These are phyloP conservation scores for Murraya koenigii DNA, from an alignment of 345 rosid species.

Conservation along the genomic window DNA sequence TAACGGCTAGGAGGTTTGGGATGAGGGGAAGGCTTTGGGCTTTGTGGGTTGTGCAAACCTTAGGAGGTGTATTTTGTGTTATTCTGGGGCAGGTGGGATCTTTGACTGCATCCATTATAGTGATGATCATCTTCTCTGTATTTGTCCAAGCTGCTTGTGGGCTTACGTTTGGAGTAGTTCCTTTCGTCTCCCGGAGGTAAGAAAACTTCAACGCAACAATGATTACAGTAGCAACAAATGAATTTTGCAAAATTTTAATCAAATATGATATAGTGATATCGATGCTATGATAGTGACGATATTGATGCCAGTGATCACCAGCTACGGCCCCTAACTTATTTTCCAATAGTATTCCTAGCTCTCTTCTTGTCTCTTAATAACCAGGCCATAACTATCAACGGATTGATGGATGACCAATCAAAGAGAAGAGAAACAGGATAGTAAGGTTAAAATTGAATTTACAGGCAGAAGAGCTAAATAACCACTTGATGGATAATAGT, in stretches of 20 bases:
- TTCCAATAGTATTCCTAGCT: no score
- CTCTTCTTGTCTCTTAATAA: not conserved
- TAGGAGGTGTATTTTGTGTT: slow-evolving; percentile 69
- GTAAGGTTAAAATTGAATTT: no score
- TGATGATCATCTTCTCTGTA: slow-evolving; percentile 72
- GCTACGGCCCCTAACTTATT: no score
- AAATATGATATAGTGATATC: no score
- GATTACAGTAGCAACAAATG: not conserved
- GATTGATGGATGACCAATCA: not conserved
- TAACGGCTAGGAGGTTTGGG: slow-evolving; percentile 57
- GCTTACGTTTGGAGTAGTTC: slow-evolving; percentile 86
- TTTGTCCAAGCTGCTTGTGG: slow-evolving; percentile 91
- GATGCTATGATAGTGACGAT: no score
- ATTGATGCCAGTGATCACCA: no score
- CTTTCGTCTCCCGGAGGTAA: slow-evolving; percentile 83
- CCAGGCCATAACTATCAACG: not conserved
- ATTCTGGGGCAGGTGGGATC: slow-evolving; percentile 51
- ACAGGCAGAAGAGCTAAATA: not conserved
- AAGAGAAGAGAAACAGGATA: not conserved
- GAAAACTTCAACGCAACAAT: not conserved
- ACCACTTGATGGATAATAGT: not conserved
- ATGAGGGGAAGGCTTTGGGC: slow-evolving; percentile 93
- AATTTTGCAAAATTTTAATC: no score
- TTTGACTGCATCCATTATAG: slow-evolving; percentile 43
- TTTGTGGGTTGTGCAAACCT: slow-evolving; percentile 69